Evolutionary conservation across 495 filamentous ascomycete genomes (phyloP).

Genomic region (Penicillium turbatum): DNA sequence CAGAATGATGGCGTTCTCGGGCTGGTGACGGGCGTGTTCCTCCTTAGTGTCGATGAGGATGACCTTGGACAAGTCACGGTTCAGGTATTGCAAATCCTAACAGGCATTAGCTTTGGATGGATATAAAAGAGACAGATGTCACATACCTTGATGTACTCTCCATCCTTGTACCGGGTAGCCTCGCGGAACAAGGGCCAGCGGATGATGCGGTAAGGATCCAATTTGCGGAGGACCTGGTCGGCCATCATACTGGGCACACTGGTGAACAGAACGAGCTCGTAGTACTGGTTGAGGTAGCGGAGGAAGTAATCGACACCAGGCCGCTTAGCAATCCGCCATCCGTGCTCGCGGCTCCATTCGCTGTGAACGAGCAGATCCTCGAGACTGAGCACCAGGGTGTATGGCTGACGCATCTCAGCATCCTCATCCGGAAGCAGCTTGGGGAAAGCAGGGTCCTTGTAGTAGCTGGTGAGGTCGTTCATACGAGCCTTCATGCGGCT

Average conservation of each 20-base stretch:
- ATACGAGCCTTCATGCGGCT: slow-evolving; percentile 70
- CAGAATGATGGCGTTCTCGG: slow-evolving; percentile 89
- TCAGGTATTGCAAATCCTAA: slow-evolving; percentile 91
- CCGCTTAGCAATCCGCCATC: slow-evolving; percentile 92
- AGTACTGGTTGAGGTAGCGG: slow-evolving; percentile 93
- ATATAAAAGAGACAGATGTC: not conserved
- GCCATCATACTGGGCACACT: slow-evolving; percentile 73
- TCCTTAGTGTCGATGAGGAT: slow-evolving; percentile 86
- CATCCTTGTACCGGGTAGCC: slow-evolving; percentile 90
- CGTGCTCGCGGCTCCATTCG: slow-evolving; percentile 89
- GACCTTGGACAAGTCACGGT: slow-evolving; percentile 89
- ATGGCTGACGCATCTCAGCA: slow-evolving; percentile 75
- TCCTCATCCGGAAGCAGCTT: slow-evolving; percentile 90
- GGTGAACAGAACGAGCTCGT: slow-evolving; percentile 94
- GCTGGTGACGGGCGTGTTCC: slow-evolving; percentile 75
- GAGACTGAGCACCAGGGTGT: slow-evolving; percentile 85
- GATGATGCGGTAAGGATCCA: slow-evolving; percentile 94
- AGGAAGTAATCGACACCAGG: slow-evolving; percentile 97
- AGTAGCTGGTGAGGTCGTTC: slow-evolving; percentile 74
- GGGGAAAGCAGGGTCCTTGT: slow-evolving; percentile 91
- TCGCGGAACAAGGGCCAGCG: slow-evolving; percentile 94
- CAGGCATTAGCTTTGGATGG: not conserved
- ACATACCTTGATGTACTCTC: slow-evolving; percentile 90
- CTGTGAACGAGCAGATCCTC: slow-evolving; percentile 93
- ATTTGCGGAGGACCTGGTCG: slow-evolving; percentile 83